These are phyloP conservation scores for Penicillium paradoxum DNA, from an alignment of 495 filamentous ascomycete genomes.

Conservation along the genomic window DNA sequence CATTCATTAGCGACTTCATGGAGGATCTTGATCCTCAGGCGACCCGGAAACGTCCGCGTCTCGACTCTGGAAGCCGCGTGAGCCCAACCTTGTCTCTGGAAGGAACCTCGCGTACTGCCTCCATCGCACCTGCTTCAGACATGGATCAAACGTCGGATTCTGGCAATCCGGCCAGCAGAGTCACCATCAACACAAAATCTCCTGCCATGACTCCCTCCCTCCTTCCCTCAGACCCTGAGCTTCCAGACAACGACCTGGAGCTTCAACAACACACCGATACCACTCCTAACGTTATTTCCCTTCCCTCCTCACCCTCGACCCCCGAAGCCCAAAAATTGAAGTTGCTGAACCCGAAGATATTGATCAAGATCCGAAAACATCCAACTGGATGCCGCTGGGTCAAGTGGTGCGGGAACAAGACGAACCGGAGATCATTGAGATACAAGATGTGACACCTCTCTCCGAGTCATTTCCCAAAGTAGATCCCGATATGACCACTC, in stretches of 20 bases:
- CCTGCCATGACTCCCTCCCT: constrained; percentile 20
- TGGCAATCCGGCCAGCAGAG: constrained; percentile 43
- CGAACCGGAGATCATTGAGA: constrained; percentile 33
- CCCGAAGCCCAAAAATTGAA: constrained; percentile 49
- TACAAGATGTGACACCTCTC: constrained; percentile 26
- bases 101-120: constrained; percentile 23
- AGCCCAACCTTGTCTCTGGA: constrained; percentile 44
- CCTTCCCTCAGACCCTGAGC: constrained; percentile 12
- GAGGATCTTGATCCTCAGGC: constrained; percentile 51
- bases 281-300: constrained; percentile 35
- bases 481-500: constrained; percentile 17
- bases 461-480: constrained; percentile 35
- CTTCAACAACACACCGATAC: constrained; percentile 17
- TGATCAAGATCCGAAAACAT: constrained; percentile 41
- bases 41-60: constrained; percentile 58
- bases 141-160: constrained; percentile 31
- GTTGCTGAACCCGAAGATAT: constrained; percentile 54
- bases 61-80: constrained; percentile 51
- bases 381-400: constrained; percentile 42
- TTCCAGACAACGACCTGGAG: constrained; percentile 8
- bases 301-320: constrained; percentile 43
- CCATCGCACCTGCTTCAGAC: constrained; percentile 26
- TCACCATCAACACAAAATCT: constrained; percentile 55
- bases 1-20: constrained; percentile 41
- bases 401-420: constrained; percentile 29